These are phyloP conservation scores for Pascua sp. DNA, from an alignment of 1,284 basidiomycete species.

Conservation along the genomic window DNA sequence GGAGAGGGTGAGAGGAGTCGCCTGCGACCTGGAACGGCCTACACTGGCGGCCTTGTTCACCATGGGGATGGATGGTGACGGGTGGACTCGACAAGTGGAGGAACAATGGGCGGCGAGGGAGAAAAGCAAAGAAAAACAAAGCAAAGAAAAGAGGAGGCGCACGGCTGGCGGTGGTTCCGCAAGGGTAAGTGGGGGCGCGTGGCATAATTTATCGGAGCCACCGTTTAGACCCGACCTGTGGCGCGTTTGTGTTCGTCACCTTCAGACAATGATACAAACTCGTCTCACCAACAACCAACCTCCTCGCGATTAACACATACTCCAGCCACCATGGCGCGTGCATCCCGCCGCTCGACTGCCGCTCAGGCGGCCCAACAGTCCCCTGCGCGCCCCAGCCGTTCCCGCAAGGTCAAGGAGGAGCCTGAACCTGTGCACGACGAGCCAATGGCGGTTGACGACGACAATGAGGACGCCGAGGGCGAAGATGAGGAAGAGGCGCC, in stretches of 20 bases:
- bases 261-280: too few species aligned
- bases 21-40: too few species aligned
- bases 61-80: not conserved
- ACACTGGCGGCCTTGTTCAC: not conserved
- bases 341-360: conserved; percentile 10
- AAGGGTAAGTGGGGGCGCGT: too few species aligned
- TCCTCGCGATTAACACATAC: too few species aligned
- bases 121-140: conserved; percentile 16
- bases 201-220: too few species aligned
- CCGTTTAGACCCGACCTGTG: too few species aligned
- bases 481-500: conserved; percentile 16
- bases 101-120: conserved; percentile 1
- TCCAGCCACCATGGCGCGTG: conserved; percentile 13
- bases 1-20: too few species aligned
- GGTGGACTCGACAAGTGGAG: conserved; percentile 7
- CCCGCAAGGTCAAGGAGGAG: conserved; percentile 15
- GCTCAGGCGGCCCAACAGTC: conserved; percentile 5
- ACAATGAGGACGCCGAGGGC: conserved; percentile 11
- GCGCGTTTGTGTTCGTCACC: too few species aligned
- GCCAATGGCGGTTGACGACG: conserved; percentile 7
- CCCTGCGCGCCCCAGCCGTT: conserved; percentile 1
- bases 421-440: not conserved
- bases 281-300: too few species aligned
- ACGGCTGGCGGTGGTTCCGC: too few species aligned
- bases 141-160: conserved; percentile 56